Evolutionary conservation across 192 early-diverging fungal genomes (phyloP), one percentile per base, ranked within the genome.

Genomic region (Cladochytrium replicatum): DNA sequence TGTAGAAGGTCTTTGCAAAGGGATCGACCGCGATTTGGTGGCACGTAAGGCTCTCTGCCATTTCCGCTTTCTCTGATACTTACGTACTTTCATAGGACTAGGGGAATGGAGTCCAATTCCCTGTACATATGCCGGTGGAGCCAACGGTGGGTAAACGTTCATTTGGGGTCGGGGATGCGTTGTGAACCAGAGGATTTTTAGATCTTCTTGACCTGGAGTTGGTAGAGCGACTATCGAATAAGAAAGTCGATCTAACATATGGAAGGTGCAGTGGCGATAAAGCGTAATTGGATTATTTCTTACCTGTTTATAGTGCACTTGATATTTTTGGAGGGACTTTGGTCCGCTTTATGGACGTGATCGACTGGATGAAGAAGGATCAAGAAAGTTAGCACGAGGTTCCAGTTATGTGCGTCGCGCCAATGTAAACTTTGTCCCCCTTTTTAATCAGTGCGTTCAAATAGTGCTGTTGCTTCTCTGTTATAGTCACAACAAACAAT

Each of bases 41-140:
- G 47, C 70, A 66, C 55, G 79, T 77, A 52, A 49, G 63, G 52
- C 4, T 7, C 25, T 38, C 7, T 34, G 34, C 6, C 8, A 8
- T 42, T 32, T 5, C 22, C 19, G 28, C 4, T 3, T 25, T 29
- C 28, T 6, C 40, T 39, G 19, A 24, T 4, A 37, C n/a, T 8
- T 42, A 46, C 21, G 46, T 32, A 19, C 9, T 5, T 24, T 31
- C 46, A 43, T 54, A 81, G 69, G 57, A 1, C 62, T 96, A 15
- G 95, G 84, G 1, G 72, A 80, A 57, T 91, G 91, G 89, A 78
- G 77, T 15, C 70, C 72, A 0, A 83, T 99, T 50, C 91, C 93
- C 5, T 84, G 83, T 13, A 95, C 93, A 0, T 99, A 99, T 66
- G 95, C 95, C 0, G 95, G 95, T 34, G 95, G 95, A 8, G 87